These are phyloP conservation scores for Trebouxia gelatinosa DNA, from an alignment of 163 green algal genomes.

Conservation along the genomic window DNA sequence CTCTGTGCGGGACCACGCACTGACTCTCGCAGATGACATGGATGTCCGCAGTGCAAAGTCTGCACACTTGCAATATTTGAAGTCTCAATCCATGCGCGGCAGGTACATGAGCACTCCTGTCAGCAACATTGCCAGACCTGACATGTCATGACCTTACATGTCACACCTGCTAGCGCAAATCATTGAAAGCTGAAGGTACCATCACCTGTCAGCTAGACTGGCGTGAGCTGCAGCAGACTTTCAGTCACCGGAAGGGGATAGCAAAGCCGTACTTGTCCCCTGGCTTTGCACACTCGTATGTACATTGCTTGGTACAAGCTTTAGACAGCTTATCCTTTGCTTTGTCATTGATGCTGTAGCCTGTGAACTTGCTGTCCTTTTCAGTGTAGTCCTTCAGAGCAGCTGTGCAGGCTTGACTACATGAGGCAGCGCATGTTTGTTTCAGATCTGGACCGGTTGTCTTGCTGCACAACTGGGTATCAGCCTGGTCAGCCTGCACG, in stretches of 20 bases:
- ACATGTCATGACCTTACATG: too few species aligned
- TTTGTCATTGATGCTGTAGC: constrained; percentile 11
- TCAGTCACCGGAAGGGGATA: constrained; percentile 1
- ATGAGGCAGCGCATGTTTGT: neutral
- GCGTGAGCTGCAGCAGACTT: too few species aligned
- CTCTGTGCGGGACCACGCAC: too few species aligned
- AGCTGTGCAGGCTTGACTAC: constrained; percentile 8
- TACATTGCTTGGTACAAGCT: constrained; percentile 17
- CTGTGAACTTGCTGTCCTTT: constrained; percentile 2
- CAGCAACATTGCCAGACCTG: too few species aligned
- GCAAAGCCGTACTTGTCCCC: constrained; percentile 27
- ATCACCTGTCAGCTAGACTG: too few species aligned
- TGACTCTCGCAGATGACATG: too few species aligned
- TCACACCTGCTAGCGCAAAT: too few species aligned
- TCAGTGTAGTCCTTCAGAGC: constrained; percentile 3
- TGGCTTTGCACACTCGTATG: constrained; percentile 24
- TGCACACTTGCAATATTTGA: too few species aligned
- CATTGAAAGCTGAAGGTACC: too few species aligned
- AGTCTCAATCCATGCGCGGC: too few species aligned
- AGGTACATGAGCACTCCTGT: too few species aligned
- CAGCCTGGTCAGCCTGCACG: constrained; percentile 8
- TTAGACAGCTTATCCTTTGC: neutral
- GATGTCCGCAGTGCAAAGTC: too few species aligned
- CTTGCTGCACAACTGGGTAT: constrained; percentile 23
- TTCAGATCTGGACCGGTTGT: constrained; percentile 23